Percentiles rank a stretch among this genome's conserved stretches.
Evolutionary conservation across 2,329 filamentous ascomycete genomes (phyloP).

Genomic region (Orbilia ellipsospora): DNA sequence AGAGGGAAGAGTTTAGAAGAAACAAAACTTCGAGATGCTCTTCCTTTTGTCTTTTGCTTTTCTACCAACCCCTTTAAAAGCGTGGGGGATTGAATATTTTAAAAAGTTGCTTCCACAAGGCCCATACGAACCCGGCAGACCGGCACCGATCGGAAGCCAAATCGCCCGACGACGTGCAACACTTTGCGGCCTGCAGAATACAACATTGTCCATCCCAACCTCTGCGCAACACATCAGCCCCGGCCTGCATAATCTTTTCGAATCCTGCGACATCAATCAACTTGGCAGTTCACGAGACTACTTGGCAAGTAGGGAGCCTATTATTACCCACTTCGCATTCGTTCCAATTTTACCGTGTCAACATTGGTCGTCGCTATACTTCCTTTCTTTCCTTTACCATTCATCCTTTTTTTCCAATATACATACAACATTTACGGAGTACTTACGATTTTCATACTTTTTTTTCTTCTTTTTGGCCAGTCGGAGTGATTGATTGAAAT

Average conservation of each 20-base stretch:
- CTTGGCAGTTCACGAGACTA: constrained; percentile 2
- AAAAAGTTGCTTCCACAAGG: neutral
- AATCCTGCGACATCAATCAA: too few relatives aligned
- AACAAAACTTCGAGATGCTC: neutral
- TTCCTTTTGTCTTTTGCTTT: too few relatives aligned
- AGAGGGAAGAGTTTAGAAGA: constrained; percentile 30
- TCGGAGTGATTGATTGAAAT: constrained; percentile 29
- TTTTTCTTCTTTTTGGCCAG: constrained; percentile 4
- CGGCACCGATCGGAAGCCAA: constrained; percentile 40
- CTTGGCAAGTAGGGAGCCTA: too few relatives aligned
- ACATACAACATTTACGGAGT: constrained; percentile 19
- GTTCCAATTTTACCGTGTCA: constrained; percentile 23
- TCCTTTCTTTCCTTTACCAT: constrained; percentile 6
- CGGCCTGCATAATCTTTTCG: neutral
- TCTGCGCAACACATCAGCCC: constrained; percentile 19
- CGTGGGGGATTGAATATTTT: neutral
- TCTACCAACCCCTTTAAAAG: too few relatives aligned
- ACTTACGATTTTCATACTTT: neutral
- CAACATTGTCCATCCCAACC: constrained; percentile 32
- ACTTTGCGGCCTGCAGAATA: constrained; percentile 25
- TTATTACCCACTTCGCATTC: neutral
- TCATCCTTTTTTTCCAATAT: neutral
- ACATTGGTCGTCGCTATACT: constrained; percentile 17
- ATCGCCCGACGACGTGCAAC: constrained; percentile 25
- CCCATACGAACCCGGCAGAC: neutral